Conservation (phyloP, 441 rosid genomes). For the Raphanus hybrid region DNA sequence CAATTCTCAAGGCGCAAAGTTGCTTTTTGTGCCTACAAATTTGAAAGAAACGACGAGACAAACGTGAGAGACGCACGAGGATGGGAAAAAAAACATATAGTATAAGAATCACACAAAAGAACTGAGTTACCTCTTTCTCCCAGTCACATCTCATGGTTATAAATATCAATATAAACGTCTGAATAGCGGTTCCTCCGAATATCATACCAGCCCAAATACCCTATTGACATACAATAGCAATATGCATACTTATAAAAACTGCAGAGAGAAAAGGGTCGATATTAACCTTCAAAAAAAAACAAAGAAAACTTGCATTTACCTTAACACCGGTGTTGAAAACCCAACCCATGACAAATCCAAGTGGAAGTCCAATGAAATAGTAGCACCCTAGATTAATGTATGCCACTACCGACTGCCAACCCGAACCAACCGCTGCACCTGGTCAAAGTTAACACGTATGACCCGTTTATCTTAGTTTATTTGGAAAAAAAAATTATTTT, state of each 20-base stretch:
- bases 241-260: background rate
- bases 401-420: too few relatives aligned
- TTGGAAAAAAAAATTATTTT: too few relatives aligned
- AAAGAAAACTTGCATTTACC: background rate
- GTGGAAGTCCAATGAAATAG: too few relatives aligned
- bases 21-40: slow-evolving; percentile 2
- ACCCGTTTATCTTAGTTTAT: too few relatives aligned
- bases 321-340: too few relatives aligned
- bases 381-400: too few relatives aligned
- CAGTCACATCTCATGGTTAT: background rate
- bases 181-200: background rate
- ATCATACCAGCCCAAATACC: slow-evolving; percentile 4
- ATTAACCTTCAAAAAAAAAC: background rate
- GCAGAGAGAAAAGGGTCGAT: background rate
- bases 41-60: background rate
- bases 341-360: too few relatives aligned
- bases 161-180: background rate
- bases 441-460: too few relatives aligned
- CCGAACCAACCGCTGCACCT: too few relatives aligned
- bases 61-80: background rate
- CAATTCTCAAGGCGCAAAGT: background rate
- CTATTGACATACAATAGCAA: background rate
- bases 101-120: background rate
- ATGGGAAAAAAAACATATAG: background rate
- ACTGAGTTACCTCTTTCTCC: background rate